Conservation (phyloP, 2,329 filamentous ascomycete genomes). For the Verticillium klebahnii region DNA sequence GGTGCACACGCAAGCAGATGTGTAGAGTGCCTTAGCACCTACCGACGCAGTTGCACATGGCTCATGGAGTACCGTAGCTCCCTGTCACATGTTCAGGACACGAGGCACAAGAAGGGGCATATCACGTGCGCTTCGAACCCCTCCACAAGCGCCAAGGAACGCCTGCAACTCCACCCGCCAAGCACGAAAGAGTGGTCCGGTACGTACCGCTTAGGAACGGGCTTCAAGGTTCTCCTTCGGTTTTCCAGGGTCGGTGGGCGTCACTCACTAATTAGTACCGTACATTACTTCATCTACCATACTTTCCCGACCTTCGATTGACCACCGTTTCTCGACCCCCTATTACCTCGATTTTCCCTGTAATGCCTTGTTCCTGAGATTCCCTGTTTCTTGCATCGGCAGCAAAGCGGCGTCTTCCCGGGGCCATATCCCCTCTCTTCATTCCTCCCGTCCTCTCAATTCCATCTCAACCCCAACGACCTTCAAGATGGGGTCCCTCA, state of each 20-base stretch:
- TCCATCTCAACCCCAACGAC: not conserved
- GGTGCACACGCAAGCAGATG: too few species aligned
- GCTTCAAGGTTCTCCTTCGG: not conserved
- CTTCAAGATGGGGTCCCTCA: not conserved
- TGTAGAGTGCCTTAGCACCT: too few species aligned
- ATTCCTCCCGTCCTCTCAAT: not conserved
- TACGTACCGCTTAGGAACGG: not conserved
- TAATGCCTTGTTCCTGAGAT: not conserved
- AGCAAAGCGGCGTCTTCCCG: not conserved
- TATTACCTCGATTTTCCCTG: not conserved
- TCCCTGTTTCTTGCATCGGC: not conserved
- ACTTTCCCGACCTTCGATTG: not conserved
- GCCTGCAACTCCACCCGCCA: not conserved
- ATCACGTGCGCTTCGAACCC: not conserved
- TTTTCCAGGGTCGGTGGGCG: not conserved
- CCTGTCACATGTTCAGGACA: not conserved
- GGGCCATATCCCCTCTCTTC: not conserved
- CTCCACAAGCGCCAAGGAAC: not conserved
- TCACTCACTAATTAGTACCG: not conserved
- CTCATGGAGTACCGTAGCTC: too few species aligned
- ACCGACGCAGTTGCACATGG: too few species aligned
- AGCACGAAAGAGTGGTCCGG: not conserved
- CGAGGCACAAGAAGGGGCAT: not conserved
- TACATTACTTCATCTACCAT: not conserved
- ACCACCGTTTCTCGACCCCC: not conserved